Base-by-base conservation (phyloP, 352 stramenopile genomes). In the Aphanomyces euteiches region DNA sequence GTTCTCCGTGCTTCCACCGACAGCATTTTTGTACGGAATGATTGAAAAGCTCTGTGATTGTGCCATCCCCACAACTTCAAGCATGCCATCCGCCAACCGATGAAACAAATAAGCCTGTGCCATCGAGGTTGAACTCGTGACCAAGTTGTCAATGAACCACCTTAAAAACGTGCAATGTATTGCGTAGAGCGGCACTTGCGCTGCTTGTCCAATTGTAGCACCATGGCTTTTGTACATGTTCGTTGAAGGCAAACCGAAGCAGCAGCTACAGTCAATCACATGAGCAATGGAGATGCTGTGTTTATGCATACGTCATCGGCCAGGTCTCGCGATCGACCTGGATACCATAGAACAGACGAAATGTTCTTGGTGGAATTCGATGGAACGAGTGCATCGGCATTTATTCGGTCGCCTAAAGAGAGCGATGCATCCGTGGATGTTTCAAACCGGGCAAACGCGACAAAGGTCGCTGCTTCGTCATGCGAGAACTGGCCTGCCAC, bases 111-210 rank as follows among this genome's bases (percentile, higher is more conserved):
- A 65, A 19, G 57, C 28, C 57, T 65, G 43, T 1, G 7, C 28
- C 19, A 63, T 19, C 28, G 38, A 65, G 8, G 57, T 43, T 40
- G 39, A 41, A 39, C 12, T 15, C 12, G 10, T 13, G 19, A 28
- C 53, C 12, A 17, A 41, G 19, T 38, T 41, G 8, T 50, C n/a
- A 19, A 65, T 5, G 57, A 7, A 13, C 28, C 34, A 65, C 57
- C 38, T 65, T 65, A 8, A 65, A 41, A n/a, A 65, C 57, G 36
- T 65, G 57, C 10, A 41, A 28, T n/a, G 57, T 65, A 7, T 65
- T 38, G 36, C 57, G 57, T 19, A 65, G 34, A 40, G 38, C 38
- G 12, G 28, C 38, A 19, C 57, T 65, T 17, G 57, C 57, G 21
- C 57, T 65, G 38, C 37, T 19, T 40, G 28, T 65, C 57, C 57